A percentile compares a stretch with the other conserved stretches of the same genome.
Evolutionary conservation across 2,329 filamentous ascomycete species (phyloP).

Genomic region (Epichloe hybrida): DNA sequence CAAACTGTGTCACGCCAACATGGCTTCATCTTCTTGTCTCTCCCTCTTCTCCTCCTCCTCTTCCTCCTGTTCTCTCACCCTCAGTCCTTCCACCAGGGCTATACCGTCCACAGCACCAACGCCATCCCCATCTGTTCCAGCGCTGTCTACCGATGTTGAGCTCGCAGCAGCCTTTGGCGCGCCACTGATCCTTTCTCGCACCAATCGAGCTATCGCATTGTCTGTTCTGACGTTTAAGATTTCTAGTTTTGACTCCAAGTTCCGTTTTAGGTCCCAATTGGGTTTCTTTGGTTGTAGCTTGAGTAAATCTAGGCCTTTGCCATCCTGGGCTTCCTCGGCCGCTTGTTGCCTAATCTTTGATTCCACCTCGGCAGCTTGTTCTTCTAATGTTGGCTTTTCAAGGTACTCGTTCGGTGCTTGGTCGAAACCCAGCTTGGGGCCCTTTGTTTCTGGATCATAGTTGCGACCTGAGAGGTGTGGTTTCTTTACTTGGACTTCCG

Average conservation of each 20-base stretch:
- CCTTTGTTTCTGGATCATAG: slow-evolving; percentile 72
- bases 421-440: slow-evolving; percentile 88
- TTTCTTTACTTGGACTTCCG: slow-evolving; percentile 36
- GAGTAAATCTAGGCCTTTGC: slow-evolving; percentile 79
- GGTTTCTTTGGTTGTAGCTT: slow-evolving; percentile 95
- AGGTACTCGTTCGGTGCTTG: slow-evolving; percentile 52
- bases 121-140: slow-evolving; percentile 37
- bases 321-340: slow-evolving; percentile 53
- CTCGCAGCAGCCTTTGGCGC: slow-evolving; percentile 40
- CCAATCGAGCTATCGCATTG: slow-evolving; percentile 79
- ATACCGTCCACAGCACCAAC: slow-evolving; percentile 58
- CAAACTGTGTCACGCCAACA: slow-evolving; percentile 22
- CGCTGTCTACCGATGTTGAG: slow-evolving; percentile 17
- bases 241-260: slow-evolving; percentile 73
- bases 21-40: slow-evolving; percentile 47
- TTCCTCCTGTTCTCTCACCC: slow-evolving; percentile 63
- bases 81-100: slow-evolving; percentile 64
- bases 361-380: slow-evolving; percentile 64
- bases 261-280: slow-evolving; percentile 94
- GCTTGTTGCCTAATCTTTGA: slow-evolving; percentile 53
- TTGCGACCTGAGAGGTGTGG: slow-evolving; percentile 83
- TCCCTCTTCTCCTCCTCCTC: slow-evolving; percentile 59
- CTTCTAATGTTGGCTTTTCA: slow-evolving; percentile 61
- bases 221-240: slow-evolving; percentile 77
- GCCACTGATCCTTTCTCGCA: slow-evolving; percentile 66